Evolutionary conservation across 78 protist species (phyloP).

Genomic region (Tieghemostelium lacteum): DNA sequence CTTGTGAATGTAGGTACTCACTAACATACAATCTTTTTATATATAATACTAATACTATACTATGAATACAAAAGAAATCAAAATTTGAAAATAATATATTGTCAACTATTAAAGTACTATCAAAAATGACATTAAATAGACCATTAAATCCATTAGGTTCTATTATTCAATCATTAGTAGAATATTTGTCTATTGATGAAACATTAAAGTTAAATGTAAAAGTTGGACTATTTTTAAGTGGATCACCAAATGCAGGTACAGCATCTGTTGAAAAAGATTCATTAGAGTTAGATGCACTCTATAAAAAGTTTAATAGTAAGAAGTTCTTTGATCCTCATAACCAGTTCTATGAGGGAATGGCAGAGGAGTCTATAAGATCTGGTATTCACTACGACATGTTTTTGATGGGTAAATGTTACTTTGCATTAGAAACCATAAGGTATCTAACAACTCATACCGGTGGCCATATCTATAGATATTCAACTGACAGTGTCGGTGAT

Average conservation of each 20-base stretch:
- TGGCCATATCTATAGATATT: constrained; percentile 53
- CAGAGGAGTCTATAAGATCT: constrained; percentile 9
- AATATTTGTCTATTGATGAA: constrained; percentile 11
- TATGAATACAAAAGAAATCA: no score
- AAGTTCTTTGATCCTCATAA: constrained; percentile 40
- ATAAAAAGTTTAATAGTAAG: neutral
- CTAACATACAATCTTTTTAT: no score
- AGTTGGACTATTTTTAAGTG: constrained; percentile 7
- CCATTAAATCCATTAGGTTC: neutral
- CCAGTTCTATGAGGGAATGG: constrained; percentile 2
- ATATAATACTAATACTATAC: no score
- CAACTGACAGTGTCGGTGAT: no score
- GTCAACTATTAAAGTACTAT: constrained; percentile 15
- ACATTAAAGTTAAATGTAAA: neutral
- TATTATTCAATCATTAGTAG: neutral
- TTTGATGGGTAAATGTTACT: constrained; percentile 12
- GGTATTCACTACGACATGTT: constrained; percentile 57
- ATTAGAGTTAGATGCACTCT: neutral
- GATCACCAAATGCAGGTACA: neutral
- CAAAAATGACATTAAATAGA: neutral
- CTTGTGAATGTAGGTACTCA: constrained; percentile 30
- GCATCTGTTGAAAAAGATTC: no score
- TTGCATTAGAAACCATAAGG: constrained; percentile 45
- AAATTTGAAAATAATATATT: constrained; percentile 41
- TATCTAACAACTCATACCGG: constrained; percentile 24